Percentiles rank a stretch among this genome's conserved stretches.
Conservation (phyloP, 2,329 filamentous ascomycete species). For the Metarhizium guizhouense region DNA sequence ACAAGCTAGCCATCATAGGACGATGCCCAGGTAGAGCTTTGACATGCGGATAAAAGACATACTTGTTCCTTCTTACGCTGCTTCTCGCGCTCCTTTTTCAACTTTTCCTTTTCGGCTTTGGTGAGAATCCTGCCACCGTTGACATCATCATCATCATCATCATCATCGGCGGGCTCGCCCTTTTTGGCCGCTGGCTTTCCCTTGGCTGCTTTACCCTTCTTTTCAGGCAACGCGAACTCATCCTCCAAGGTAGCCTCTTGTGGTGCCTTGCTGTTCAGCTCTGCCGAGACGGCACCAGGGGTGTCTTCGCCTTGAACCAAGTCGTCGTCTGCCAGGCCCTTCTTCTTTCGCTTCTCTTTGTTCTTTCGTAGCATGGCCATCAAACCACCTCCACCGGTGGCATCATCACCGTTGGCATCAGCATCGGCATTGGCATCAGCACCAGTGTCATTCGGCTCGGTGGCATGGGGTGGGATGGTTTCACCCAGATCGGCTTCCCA, state of each 20-base stretch:
- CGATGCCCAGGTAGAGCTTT: neutral
- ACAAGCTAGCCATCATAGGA: neutral
- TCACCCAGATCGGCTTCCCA: conserved; percentile 94
- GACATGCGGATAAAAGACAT: conserved; percentile 8
- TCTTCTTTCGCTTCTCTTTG: conserved; percentile 83
- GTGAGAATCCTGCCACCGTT: conserved; percentile 67
- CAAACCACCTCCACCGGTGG: conserved; percentile 53
- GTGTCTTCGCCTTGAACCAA: conserved; percentile 59
- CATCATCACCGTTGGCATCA: conserved; percentile 42
- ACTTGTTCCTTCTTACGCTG: conserved; percentile 97
- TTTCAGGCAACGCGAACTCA: conserved; percentile 75
- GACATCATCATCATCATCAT: conserved; percentile 37
- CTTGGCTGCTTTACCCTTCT: conserved; percentile 56
- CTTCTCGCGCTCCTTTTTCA: conserved; percentile 98
- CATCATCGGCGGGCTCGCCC: conserved; percentile 31
- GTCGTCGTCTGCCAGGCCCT: conserved; percentile 61
- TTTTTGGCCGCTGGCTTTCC: conserved; percentile 33
- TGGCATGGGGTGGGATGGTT: conserved; percentile 50
- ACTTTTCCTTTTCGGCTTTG: conserved; percentile 97
- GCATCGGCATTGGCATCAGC: conserved; percentile 32
- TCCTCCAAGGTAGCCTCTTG: conserved; percentile 76
- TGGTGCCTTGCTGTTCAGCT: conserved; percentile 56
- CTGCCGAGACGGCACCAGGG: conserved; percentile 19
- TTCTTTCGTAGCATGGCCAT: conserved; percentile 77
- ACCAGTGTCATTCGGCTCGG: conserved; percentile 31